Evolutionary conservation across 1,284 basidiomycete genomes (phyloP).

Genomic region (Erythrobasidium hasegawianum): DNA sequence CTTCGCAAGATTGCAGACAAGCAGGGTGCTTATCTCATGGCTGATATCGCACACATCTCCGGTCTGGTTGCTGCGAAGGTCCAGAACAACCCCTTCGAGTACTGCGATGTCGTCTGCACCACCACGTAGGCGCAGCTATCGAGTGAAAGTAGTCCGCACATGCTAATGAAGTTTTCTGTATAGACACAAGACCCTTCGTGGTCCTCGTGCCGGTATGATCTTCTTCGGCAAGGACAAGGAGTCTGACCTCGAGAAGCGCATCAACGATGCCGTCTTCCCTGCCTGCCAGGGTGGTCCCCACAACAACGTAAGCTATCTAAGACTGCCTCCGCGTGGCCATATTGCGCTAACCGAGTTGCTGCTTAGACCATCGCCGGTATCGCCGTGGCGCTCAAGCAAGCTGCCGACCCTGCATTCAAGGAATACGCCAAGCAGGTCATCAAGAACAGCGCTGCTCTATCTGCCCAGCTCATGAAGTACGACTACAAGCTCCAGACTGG

Average conservation of each 20-base stretch:
- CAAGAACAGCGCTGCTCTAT: conserved; percentile 69
- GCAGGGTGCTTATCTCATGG: conserved; percentile 63
- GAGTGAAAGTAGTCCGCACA: neutral
- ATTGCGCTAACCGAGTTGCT: neutral
- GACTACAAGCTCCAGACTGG: conserved; percentile 91
- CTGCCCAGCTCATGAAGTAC: conserved; percentile 63
- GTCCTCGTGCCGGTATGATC: conserved; percentile 95
- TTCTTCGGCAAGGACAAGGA: conserved; percentile 97
- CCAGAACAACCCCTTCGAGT: conserved; percentile 88
- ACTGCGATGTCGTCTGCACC: conserved; percentile 95
- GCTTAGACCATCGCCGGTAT: conserved; percentile 86
- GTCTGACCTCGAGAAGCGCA: conserved; percentile 82
- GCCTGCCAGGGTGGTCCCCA: conserved; percentile 99
- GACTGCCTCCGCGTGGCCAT: too few species aligned
- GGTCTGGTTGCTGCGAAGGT: conserved; percentile 92
- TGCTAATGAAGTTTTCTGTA: conserved; percentile 18
- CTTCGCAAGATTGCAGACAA: conserved; percentile 78
- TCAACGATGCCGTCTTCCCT: conserved; percentile 99
- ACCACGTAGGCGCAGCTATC: conserved; percentile 64
- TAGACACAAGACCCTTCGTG: conserved; percentile 97
- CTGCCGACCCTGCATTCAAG: conserved; percentile 83
- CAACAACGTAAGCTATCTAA: conserved; percentile 69
- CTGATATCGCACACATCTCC: conserved; percentile 96
- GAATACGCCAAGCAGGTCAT: conserved; percentile 93
- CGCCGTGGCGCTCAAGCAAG: conserved; percentile 93